Evolutionary conservation across 2,329 filamentous ascomycete genomes (phyloP).

Genomic region (Myrmaecium sp.): DNA sequence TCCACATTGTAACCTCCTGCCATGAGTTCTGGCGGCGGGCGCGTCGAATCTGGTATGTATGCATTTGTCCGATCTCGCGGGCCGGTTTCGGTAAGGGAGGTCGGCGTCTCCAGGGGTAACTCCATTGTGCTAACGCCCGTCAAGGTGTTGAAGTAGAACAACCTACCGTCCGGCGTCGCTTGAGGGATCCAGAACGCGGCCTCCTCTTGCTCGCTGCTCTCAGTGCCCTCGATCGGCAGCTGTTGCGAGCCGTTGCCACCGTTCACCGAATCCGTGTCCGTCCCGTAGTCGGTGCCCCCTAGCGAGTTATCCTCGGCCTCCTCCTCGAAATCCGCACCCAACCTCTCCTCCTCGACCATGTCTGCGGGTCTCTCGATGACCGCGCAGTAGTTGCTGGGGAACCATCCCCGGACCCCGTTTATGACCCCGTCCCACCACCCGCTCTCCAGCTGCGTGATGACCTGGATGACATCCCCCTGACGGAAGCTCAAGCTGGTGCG

Average conservation of each 20-base stretch:
- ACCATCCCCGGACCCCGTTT: conserved; percentile 93
- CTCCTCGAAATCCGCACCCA: conserved; percentile 36
- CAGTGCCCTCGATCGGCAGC: conserved; percentile 52
- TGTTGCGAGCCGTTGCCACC: conserved; percentile 48
- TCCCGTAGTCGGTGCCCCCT: conserved; percentile 19
- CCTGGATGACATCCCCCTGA: conserved; percentile 93
- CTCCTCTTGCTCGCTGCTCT: conserved; percentile 53
- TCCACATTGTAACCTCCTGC: conserved; percentile 68
- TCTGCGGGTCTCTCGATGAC: conserved; percentile 66
- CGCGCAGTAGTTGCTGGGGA: conserved; percentile 96
- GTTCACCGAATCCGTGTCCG: conserved; percentile 27
- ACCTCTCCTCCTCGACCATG: conserved; percentile 44
- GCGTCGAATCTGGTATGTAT: conserved; percentile 72
- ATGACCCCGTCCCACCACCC: conserved; percentile 99
- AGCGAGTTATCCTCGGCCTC: conserved; percentile 29
- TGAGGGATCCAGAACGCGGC: conserved; percentile 98
- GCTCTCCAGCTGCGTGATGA: conserved; percentile 93
- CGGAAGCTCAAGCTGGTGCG: conserved; percentile 92
- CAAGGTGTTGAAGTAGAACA: conserved; percentile 98
- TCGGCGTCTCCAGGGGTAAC: conserved; percentile 78
- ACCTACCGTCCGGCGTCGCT: conserved; percentile 75
- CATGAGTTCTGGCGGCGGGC: conserved; percentile 82
- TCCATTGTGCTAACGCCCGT: conserved; percentile 93
- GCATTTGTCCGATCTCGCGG: conserved; percentile 81
- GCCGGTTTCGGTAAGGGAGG: conserved; percentile 62